Base-by-base conservation (phyloP, 805 yeast species). In the Ogataea nitratoaversa region DNA sequence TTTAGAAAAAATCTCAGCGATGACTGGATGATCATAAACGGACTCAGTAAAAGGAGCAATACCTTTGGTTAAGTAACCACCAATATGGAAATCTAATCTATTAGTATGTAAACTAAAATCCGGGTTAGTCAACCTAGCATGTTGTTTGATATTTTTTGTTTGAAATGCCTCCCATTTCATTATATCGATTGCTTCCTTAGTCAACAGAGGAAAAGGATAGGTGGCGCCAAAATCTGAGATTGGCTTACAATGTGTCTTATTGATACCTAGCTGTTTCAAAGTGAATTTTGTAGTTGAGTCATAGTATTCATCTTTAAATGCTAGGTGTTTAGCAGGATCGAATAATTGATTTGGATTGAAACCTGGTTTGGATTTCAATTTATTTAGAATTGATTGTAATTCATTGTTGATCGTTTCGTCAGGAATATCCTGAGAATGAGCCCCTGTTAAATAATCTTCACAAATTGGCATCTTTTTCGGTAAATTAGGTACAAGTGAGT, bases 121-220 rank as follows among this genome's bases (percentile, higher is more conserved):
- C 3, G 62, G 47, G 33, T 56, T 59, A 14, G 68, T 65, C 27
- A 59, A 53, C 44, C 80, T 63, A 16, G 71, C 79, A 50, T 62
- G 67, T 32, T 66, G 60, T 40, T 65, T 43, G 32, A 76, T 63
- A 3, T 62, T 49, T 18, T 72, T 71, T 39, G 70, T 68, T 29
- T 60, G 57, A 46, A 77, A 66, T 17, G 73, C 57, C 53, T 78
- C 83, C 55, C 69, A 68, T 48, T 72, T 67, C 77, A 78, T 72
- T 44, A 78, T 71, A 31, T 69, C 68, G 32, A 76, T 62, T 1
- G 83, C 82, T 48, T 78, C 83, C 32, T 70, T 69, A 1, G 80
- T 72, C 54, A 78, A 71, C 30, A 78, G 56, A 2, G 81, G 82
- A 54, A 78, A 78, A 4, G 84, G 80, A 41, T 68, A 78, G 28